Base-by-base conservation (phyloP, 2,329 filamentous ascomycete species). In the Bipolaris zeicola region DNA sequence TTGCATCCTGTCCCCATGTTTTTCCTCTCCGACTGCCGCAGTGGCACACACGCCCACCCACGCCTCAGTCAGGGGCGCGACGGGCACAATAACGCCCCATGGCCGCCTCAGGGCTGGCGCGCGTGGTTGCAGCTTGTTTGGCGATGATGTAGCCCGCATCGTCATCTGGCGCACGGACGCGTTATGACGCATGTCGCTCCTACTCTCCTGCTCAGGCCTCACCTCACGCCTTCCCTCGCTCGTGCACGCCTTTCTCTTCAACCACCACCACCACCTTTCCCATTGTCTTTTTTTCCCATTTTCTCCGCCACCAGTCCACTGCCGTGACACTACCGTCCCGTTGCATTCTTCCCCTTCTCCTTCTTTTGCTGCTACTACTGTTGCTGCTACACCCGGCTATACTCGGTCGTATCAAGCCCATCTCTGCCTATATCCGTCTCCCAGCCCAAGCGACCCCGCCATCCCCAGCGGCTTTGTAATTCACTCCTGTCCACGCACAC, bases 81-180 rank as follows among this genome's bases (percentile, higher is more conserved):
- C 26, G 26, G 26, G 26, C 8, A 28, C 26, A 28, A 28, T 10
- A 28, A 28, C 26, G 26, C 26, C 26, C 26, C 26, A 28, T 28
- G 26, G 26, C 26, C 8, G 26, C 51, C 26, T 36, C 22, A 52
- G 34, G 44, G 44, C 44, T 47, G 44, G 44, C 16, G 53, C 48
- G 52, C 20, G 50, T 51, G 53, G 59, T 61, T 26, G 41, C 56
- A 60, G 58, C 52, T 58, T 56, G 60, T 51, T 58, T 60, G 64
- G 33, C 49, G 62, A 69, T 68, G 65, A 67, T 65, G 63, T 64
- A 62, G 64, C 55, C 49, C 43, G 55, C 62, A 61, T 57, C 69
- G 68, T 71, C 64, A 70, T 70, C 18, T 50, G 48, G 39, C 39
- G 48, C 48, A 50, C 48, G 39, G 48, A 50, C 48, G 39, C 36